Conservation (phyloP, 768 basidiomycete genomes). For the Phanerochaete carnosa region DNA sequence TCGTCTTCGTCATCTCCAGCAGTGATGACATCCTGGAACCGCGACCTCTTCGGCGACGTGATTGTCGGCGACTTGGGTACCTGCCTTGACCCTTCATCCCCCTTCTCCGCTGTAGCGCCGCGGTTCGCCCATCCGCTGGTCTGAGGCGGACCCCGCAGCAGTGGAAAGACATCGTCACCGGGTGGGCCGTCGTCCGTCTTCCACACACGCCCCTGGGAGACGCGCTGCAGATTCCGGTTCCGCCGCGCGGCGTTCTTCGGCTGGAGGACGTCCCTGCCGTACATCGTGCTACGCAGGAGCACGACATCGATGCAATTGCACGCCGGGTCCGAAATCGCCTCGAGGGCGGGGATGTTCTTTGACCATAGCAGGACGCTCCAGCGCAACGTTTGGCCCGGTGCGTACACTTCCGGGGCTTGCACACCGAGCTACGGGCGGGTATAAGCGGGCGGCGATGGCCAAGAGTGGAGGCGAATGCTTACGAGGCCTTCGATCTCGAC, state of each 20-base stretch:
- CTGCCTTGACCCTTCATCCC: not conserved
- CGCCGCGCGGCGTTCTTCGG: slow-evolving; percentile 1
- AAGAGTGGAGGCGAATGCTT: not conserved
- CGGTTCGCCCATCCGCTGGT: not conserved
- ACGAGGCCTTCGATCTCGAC: slow-evolving; percentile 12
- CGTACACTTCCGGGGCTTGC: slow-evolving; percentile 9
- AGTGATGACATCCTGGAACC: slow-evolving; percentile 6
- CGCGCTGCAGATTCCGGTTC: not conserved
- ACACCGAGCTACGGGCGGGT: slow-evolving; percentile 8
- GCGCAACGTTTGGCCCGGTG: slow-evolving; percentile 4
- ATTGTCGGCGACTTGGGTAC: not conserved
- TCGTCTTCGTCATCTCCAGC: slow-evolving; percentile 1
- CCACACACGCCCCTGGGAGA: not conserved
- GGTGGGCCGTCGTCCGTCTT: slow-evolving; percentile 1
- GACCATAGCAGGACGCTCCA: slow-evolving; percentile 10
- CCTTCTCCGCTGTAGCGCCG: not conserved
- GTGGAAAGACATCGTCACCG: slow-evolving; percentile 1
- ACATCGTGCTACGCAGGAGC: not conserved
- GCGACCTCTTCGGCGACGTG: not conserved
- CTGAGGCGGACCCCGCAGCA: not conserved
- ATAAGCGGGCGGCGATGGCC: not conserved
- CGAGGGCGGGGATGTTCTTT: slow-evolving; percentile 8
- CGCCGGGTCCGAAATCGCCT: not conserved
- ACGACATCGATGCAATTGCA: not conserved
- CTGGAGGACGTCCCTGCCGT: not conserved